Percentiles rank a stretch among this genome's conserved stretches.
Evolutionary conservation across 192 early-diverging fungal species (phyloP).

Genomic region (Rhizophagus prolifer): DNA sequence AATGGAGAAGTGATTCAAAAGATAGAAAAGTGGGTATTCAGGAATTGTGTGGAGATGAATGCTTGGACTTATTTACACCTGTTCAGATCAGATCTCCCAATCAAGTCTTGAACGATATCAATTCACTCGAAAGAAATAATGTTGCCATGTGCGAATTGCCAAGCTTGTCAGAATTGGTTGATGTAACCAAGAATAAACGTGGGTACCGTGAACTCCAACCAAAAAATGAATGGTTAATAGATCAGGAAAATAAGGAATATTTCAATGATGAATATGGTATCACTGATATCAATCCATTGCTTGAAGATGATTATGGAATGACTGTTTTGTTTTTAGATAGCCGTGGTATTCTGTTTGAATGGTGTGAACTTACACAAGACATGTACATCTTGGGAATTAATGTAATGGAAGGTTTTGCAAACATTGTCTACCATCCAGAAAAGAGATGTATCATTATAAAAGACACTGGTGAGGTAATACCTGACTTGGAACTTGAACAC

Average conservation of each 20-base stretch:
- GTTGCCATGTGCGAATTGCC: not conserved
- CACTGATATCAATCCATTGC: not conserved
- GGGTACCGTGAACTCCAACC: not conserved
- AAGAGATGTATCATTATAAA: not conserved
- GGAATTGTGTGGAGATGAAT: not conserved
- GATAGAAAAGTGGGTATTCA: not conserved
- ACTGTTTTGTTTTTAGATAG: not conserved
- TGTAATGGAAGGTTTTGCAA: not conserved
- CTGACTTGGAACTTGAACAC: not conserved
- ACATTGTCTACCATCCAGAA: not conserved
- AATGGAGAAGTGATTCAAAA: not conserved
- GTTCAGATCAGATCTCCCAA: not conserved
- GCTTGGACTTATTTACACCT: not conserved
- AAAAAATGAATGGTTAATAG: not conserved
- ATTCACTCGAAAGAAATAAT: not conserved
- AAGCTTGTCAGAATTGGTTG: not conserved
- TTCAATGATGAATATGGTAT: not conserved
- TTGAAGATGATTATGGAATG: conserved; percentile 9
- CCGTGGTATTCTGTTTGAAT: conserved; percentile 9
- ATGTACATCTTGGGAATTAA: not conserved
- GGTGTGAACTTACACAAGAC: not conserved
- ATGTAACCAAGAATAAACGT: not conserved
- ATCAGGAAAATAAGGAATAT: not conserved
- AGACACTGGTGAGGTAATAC: not conserved
- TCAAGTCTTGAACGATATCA: not conserved